Evolutionary conservation across 192 early-diverging fungal genomes (phyloP).

Genomic region (Diversispora epigaea): DNA sequence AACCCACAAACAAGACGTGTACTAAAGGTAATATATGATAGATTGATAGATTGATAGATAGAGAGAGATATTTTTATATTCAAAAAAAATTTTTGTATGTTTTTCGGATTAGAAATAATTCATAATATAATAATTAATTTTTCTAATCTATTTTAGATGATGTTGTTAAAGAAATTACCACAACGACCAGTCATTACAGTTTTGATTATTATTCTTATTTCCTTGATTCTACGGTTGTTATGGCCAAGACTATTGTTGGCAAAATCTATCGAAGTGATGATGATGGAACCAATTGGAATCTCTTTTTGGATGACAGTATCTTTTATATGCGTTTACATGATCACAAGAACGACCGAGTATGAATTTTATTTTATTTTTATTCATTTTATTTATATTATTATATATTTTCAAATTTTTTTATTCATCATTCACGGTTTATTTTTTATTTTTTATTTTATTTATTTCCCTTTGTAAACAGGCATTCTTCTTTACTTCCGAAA

Average conservation of each 20-base stretch:
- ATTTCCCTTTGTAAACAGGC: neutral
- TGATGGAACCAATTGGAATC: conserved; percentile 75
- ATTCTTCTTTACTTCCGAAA: conserved; percentile 60
- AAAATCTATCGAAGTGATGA: conserved; percentile 69
- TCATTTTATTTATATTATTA: too few relatives aligned
- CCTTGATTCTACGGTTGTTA: conserved; percentile 55
- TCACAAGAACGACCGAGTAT: conserved; percentile 59
- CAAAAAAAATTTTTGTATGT: too few relatives aligned
- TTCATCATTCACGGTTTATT: neutral
- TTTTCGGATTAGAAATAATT: too few relatives aligned
- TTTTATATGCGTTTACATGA: conserved; percentile 68
- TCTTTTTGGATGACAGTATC: conserved; percentile 50
- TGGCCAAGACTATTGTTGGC: conserved; percentile 60
- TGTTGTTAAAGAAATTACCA: neutral
- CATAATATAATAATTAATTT: conserved; percentile 45
- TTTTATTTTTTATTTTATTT: too few relatives aligned
- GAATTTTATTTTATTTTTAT: neutral
- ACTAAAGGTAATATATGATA: neutral
- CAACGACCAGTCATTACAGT: conserved; percentile 39
- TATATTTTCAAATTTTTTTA: neutral
- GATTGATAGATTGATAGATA: neutral
- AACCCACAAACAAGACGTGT: neutral
- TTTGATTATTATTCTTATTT: conserved; percentile 68
- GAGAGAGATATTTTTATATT: too few relatives aligned
- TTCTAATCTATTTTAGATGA: conserved; percentile 37